Base-by-base conservation (phyloP, 257 asterid species). In the Jaltomata sinuosa region DNA sequence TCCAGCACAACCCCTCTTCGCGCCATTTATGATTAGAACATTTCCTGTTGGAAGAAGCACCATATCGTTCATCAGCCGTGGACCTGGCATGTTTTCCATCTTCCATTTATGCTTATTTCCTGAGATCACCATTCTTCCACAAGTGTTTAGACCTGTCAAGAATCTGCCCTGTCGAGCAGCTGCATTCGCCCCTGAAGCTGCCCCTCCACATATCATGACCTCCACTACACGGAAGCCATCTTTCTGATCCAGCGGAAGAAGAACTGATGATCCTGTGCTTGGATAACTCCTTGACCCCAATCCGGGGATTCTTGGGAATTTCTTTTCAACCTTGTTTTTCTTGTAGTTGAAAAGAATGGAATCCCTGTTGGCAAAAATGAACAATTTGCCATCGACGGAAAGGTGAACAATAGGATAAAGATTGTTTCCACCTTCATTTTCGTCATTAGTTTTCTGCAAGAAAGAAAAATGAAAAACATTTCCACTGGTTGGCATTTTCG, bases 191-290 rank as follows among this genome's bases (percentile, higher is more conserved):
- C 91, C 91, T 0, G n/a, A 49, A 3, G 86, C 86, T 1, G 91
- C 92, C 6, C 97, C 97, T 8, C 98, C 95, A 36, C 94, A 94
- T 7, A 94, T 83, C 97, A 94, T 85, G 45, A 94, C 94, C 80
- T 92, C 98, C 3, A 88, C 92, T 84, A 82, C 89, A 11, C 8
- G 22, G 72, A 91, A 92, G 15, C 84, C 80, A 3, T 91, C 45
- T 0, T 14, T 45, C 79, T 91, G 89, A 86, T 87, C 78, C 36
- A 92, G 45, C 0, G 98, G 97, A 38, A 94, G 94, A 36, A 92
- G 85, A 21, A 92, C 97, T 1, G 95, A 92, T 0, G 95, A 92
- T 7, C 93, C 95, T 0, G 92, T 85, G 87, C 93, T 91, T 1
- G 97, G 98, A 57, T 92, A 87, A 87, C 91, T 92, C 86, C 98